phyloP scores from a whole-genome alignment of 345 rosid species.

The Dimocarpus longan region DNA sequence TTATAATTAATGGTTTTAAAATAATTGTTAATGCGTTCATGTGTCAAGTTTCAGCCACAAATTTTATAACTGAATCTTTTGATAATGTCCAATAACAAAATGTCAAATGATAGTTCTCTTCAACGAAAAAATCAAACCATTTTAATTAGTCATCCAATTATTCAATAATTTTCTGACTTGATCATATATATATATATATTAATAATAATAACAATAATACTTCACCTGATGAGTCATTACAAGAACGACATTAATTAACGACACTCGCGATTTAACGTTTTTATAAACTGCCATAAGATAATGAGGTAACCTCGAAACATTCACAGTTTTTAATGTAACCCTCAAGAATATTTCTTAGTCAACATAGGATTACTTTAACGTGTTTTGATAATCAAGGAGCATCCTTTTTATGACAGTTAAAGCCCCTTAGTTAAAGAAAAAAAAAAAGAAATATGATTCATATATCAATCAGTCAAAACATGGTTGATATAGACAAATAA shows the following conservation, averaged over 20 bases:
- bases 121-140: background rate
- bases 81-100: background rate
- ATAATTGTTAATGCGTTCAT: too few relatives aligned
- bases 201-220: background rate
- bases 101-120: background rate
- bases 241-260: background rate
- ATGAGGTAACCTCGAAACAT: background rate
- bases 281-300: background rate
- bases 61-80: background rate
- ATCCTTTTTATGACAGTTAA: background rate
- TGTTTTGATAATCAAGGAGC: background rate
- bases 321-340: background rate
- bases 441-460: background rate
- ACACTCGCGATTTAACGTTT: background rate
- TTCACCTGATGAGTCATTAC: background rate
- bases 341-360: background rate
- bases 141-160: background rate
- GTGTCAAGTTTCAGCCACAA: background rate
- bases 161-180: background rate
- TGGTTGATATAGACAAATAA: background rate
- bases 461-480: background rate
- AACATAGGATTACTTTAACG: background rate
- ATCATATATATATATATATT: background rate
- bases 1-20: too few relatives aligned
- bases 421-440: background rate